Conservation (phyloP, 345 rosid genomes). For the Triadica sebifera region DNA sequence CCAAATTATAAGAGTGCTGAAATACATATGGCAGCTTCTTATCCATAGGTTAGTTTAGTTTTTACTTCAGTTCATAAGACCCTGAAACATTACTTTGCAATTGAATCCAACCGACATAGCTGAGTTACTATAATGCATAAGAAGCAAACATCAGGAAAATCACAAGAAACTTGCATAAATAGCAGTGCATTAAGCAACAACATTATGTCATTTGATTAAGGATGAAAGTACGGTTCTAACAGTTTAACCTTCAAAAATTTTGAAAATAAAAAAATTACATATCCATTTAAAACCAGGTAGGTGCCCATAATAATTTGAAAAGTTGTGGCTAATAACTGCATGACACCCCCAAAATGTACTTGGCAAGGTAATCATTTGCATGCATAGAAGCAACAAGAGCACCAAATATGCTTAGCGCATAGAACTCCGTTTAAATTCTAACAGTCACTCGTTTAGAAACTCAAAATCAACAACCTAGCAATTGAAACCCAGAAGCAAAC, state of each 20-base stretch:
- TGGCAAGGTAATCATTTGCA: background rate
- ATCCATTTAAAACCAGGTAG: background rate
- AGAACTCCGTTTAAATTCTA: constrained; percentile 7
- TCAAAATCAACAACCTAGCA: background rate
- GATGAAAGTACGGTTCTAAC: background rate
- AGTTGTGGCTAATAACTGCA: background rate
- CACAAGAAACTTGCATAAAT: constrained; percentile 7
- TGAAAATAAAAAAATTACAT: background rate
- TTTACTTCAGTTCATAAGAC: background rate
- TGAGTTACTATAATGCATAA: background rate
- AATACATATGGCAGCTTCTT: background rate
- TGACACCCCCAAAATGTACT: background rate
- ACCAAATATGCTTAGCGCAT: constrained; percentile 2
- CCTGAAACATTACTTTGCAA: background rate
- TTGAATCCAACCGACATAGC: background rate
- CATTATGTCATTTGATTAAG: background rate
- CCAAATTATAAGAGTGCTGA: background rate
- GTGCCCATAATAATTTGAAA: background rate
- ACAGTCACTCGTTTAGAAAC: background rate
- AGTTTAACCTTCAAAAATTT: background rate
- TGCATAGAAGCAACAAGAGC: background rate
- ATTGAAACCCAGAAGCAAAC: background rate
- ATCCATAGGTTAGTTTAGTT: no score
- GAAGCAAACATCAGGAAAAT: background rate
- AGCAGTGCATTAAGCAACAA: background rate